A percentile compares a stretch with the other conserved stretches of the same genome.
phyloP scores from a whole-genome alignment of 2,329 filamentous ascomycete genomes.

The Colletotrichum scovillei region DNA sequence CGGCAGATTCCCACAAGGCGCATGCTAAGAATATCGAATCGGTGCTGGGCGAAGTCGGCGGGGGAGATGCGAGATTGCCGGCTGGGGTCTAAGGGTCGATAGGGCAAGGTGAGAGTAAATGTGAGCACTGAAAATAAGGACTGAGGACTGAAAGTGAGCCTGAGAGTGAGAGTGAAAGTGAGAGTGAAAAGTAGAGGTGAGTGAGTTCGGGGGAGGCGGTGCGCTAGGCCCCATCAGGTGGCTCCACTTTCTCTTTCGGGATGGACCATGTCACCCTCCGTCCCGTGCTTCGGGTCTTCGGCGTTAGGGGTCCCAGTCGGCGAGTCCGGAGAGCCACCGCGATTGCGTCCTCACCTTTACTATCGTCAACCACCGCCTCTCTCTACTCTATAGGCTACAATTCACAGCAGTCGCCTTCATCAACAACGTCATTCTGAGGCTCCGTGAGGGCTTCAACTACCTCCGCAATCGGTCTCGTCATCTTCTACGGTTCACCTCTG shows the following conservation, averaged over 20 bases:
- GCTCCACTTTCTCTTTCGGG: neutral
- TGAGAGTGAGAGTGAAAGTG: neutral
- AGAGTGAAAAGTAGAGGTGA: neutral
- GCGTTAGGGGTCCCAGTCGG: slow-evolving; percentile 7
- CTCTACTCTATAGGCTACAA: no score
- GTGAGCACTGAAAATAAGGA: slow-evolving; percentile 2
- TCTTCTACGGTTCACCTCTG: neutral
- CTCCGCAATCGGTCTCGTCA: neutral
- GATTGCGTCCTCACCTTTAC: slow-evolving; percentile 1
- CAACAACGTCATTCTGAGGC: neutral
- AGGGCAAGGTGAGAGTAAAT: neutral
- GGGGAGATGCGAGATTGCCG: slow-evolving; percentile 20
- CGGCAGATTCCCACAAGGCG: neutral
- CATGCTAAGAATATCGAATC: neutral
- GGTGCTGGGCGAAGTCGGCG: neutral
- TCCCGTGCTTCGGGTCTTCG: slow-evolving; percentile 6
- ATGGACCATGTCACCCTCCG: neutral
- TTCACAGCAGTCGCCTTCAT: neutral
- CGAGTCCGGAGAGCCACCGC: slow-evolving; percentile 6
- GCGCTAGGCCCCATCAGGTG: slow-evolving; percentile 16
- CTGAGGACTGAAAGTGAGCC: no score
- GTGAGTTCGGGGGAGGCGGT: slow-evolving; percentile 21
- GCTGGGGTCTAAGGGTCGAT: neutral
- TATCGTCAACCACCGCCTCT: neutral
- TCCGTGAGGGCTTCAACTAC: neutral